Conservation (phyloP, 2,329 filamentous ascomycete species). For the Plectosphaerella plurivora region DNA sequence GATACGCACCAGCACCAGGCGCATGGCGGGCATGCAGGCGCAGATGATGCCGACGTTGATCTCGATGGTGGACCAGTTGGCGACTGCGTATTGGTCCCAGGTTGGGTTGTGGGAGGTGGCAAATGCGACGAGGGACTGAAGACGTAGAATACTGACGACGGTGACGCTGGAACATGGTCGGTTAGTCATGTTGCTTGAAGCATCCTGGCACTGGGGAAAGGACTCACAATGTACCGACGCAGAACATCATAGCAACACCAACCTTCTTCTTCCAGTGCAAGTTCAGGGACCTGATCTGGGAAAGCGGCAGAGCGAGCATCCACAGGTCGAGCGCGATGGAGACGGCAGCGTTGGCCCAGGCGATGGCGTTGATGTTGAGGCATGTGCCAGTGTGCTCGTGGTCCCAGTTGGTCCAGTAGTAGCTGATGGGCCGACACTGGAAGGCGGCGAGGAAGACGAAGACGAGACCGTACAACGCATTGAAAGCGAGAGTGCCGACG, state of each 20-base stretch:
- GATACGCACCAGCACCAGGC: conserved; percentile 27
- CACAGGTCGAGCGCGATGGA: conserved; percentile 48
- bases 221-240: conserved; percentile 41
- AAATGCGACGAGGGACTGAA: conserved; percentile 25
- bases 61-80: conserved; percentile 31
- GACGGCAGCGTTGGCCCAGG: conserved; percentile 47
- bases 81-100: conserved; percentile 26
- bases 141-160: conserved; percentile 31
- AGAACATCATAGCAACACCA: conserved; percentile 46
- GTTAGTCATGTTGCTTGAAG: conserved; percentile 3
- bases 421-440: conserved; percentile 45
- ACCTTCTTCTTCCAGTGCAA: conserved; percentile 44
- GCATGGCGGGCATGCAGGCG: conserved; percentile 31
- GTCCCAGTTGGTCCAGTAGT: conserved; percentile 51
- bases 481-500: conserved; percentile 35
- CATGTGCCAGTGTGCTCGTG: conserved; percentile 41
- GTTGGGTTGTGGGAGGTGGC: conserved; percentile 24
- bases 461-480: conserved; percentile 29
- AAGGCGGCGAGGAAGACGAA: conserved; percentile 41
- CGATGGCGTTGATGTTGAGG: conserved; percentile 41
- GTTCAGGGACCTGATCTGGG: conserved; percentile 34
- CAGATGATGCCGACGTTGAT: conserved; percentile 33
- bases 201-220: too few species aligned
- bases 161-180: conserved; percentile 21
- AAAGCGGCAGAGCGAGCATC: conserved; percentile 47